Evolutionary conservation across 352 stramenopile genomes (phyloP).

Genomic region (Thraustochytrium sp.): DNA sequence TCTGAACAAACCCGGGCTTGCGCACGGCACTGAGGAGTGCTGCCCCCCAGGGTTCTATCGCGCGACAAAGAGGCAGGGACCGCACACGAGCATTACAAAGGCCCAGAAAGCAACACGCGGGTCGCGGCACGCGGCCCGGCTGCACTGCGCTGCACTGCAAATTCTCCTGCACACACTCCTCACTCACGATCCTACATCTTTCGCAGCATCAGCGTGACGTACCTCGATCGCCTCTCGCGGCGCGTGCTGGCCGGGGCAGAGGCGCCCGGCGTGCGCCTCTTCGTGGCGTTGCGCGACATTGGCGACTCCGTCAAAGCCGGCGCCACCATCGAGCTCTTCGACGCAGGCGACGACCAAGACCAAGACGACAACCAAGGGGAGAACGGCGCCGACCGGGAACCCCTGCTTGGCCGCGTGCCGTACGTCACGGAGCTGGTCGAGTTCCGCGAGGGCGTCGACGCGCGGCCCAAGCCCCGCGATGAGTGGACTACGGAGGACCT

Average conservation of each 20-base stretch:
- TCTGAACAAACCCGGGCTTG: no score
- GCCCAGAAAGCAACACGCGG: no score
- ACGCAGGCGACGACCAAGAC: background rate
- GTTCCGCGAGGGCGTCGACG: background rate
- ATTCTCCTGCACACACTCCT: no score
- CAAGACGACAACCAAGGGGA: background rate
- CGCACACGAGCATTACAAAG: no score
- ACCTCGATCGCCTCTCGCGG: background rate
- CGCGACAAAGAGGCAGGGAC: no score
- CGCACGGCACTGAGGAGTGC: no score
- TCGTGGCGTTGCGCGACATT: background rate
- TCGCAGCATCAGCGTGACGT: background rate
- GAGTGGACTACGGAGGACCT: constrained; percentile 37
- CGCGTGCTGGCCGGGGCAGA: background rate
- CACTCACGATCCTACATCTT: no score
- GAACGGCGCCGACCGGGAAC: background rate
- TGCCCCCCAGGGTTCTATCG: no score
- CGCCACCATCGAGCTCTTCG: background rate
- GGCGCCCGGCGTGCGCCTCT: background rate
- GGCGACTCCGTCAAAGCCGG: background rate
- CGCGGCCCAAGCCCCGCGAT: background rate
- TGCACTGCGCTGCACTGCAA: no score
- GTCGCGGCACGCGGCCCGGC: no score
- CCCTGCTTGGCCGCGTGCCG: background rate
- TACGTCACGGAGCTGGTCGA: background rate